Base-by-base conservation (phyloP, 1,284 basidiomycete species). In the Sporisorium scitamineum region DNA sequence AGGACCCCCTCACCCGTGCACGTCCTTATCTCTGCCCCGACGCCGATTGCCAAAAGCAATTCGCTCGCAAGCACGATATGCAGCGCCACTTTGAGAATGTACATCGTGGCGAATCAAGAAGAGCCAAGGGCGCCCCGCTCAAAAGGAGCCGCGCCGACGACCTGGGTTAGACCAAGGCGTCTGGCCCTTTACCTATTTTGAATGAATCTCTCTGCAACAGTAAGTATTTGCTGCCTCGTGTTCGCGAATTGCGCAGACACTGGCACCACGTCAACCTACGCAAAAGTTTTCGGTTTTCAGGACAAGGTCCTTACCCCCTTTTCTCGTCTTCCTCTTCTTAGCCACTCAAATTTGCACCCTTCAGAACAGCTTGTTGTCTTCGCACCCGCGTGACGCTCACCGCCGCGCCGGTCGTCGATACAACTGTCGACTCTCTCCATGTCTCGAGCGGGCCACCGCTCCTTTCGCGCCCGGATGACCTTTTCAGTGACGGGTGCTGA, bases 41-140 rank as follows among this genome's bases (percentile, higher is more conserved):
- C 22, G 48, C n/a, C 14, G 70, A 59, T 2, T 82, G 80, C 45
- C 62, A 58, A 41, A 80, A 80, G 76, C 59, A 64, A 20, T 82
- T 82, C 42, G 72, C 76, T 29, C 79, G 80, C 32, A 82, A 82
- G 77, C 77, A 80, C 45, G 80, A 82, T 57, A 73, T 76, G 66
- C 65, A 76, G 42, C 67, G 80, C 51, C 80, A 82, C 65, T 73
- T 67, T 41, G 61, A 69, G n/a, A 77, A 71, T 32, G 76, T 82
- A 27, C 80, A 82, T 62, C 50, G 60, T n/a, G 72, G 72, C 56
- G 67, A 67, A 58, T 61, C 67, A 37, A 66, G 72, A 51, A 63
- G 60, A 39, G 26, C 24, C 27, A 62, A 41, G 56, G 53, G 62
- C 41, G 61, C 47, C 51, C 39, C 56, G 24, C 24, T 47, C 24